Percentiles rank a stretch among this genome's conserved stretches.
Evolutionary conservation across 2,329 filamentous ascomycete species (phyloP).

Genomic region (Cercospora sp.): DNA sequence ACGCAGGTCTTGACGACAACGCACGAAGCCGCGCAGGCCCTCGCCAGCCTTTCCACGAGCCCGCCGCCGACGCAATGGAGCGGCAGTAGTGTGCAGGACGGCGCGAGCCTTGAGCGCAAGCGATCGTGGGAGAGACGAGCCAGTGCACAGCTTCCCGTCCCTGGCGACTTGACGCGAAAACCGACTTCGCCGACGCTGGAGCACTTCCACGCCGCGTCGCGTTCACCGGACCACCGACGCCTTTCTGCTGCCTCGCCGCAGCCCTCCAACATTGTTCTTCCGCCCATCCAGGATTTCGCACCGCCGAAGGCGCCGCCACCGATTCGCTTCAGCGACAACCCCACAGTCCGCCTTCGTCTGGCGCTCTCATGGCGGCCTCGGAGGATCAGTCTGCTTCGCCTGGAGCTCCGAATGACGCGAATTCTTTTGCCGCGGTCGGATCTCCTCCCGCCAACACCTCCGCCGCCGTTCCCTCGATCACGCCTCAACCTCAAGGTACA

Average conservation of each 20-base stretch:
- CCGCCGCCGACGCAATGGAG: slow-evolving; percentile 27
- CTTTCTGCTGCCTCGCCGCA: slow-evolving; percentile 39
- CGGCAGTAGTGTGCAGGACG: background rate
- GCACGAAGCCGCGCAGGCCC: slow-evolving; percentile 44
- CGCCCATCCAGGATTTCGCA: slow-evolving; percentile 43
- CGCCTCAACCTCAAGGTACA: background rate
- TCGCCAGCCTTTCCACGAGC: slow-evolving; percentile 34
- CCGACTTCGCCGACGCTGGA: slow-evolving; percentile 48
- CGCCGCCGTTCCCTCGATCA: background rate
- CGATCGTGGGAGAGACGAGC: slow-evolving; percentile 30
- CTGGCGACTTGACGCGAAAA: slow-evolving; percentile 2
- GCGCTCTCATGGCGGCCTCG: background rate
- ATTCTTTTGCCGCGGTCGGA: background rate
- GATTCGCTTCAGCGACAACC: background rate
- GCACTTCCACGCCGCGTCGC: slow-evolving; percentile 50
- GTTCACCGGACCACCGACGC: slow-evolving; percentile 47
- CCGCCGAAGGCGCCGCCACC: background rate
- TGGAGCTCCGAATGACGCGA: background rate
- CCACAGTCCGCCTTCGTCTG: background rate
- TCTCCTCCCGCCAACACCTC: background rate
- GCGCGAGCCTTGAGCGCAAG: slow-evolving; percentile 21
- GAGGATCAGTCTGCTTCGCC: background rate
- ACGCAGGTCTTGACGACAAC: slow-evolving; percentile 14
- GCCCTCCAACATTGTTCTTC: slow-evolving; percentile 42
- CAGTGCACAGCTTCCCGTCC: slow-evolving; percentile 30